phyloP scores from a whole-genome alignment of 441 rosid species.

The Raphanus hybrid region DNA sequence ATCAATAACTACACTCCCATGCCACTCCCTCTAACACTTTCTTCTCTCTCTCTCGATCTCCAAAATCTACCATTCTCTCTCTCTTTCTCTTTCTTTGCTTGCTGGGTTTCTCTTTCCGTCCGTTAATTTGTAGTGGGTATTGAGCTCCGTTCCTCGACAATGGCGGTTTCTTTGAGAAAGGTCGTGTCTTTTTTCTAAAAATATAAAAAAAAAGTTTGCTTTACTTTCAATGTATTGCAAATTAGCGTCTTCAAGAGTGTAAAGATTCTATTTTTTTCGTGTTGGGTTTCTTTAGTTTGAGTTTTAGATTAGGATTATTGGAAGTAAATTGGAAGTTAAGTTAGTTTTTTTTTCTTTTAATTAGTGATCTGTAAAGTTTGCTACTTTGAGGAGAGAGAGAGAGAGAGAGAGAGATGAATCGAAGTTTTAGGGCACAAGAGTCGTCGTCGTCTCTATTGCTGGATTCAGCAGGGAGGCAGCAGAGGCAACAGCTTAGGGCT shows the following conservation, averaged over 20 bases:
- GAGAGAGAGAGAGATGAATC: constrained; percentile 66
- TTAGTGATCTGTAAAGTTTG: constrained; percentile 46
- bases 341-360: constrained; percentile 33
- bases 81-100: constrained; percentile 20
- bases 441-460: constrained; percentile 42
- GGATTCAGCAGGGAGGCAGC: constrained; percentile 39
- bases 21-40: constrained; percentile 47
- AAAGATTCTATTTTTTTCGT: constrained; percentile 40
- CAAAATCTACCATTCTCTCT: not conserved
- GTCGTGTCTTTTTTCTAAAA: constrained; percentile 27
- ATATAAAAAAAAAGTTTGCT: not conserved
- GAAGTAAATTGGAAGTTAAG: constrained; percentile 53
- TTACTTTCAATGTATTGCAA: constrained; percentile 33
- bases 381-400: constrained; percentile 28
- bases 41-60: constrained; percentile 33
- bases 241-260: constrained; percentile 22
- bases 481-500: constrained; percentile 65
- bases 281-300: not conserved
- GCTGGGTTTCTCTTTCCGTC: constrained; percentile 36
- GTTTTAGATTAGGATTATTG: constrained; percentile 31
- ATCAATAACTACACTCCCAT: constrained; percentile 45
- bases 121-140: constrained; percentile 30
- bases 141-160: constrained; percentile 37
- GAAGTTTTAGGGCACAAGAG: constrained; percentile 89
- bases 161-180: constrained; percentile 45